Conservation (phyloP, 331 rosid genomes). For the Prunus yedoensis region DNA sequence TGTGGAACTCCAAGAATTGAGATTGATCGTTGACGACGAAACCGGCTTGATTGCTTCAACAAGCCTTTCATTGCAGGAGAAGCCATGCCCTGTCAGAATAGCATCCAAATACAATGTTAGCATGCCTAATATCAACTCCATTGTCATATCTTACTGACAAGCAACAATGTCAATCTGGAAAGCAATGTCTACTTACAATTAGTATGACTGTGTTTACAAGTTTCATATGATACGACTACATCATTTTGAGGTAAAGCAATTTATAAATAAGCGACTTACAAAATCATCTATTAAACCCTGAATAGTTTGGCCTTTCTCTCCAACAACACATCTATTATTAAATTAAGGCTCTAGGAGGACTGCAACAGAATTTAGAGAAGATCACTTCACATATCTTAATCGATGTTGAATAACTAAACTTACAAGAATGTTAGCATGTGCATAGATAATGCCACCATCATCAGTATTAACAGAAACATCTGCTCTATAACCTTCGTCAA, state of each 20-base stretch:
- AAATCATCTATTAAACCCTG: no score
- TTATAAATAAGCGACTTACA: background rate
- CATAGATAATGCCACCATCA: constrained; percentile 60
- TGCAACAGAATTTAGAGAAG: background rate
- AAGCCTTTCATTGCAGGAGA: constrained; percentile 66
- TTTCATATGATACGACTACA: background rate
- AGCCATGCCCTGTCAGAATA: constrained; percentile 58
- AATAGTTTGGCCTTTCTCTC: no score
- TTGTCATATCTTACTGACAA: background rate
- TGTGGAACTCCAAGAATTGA: constrained; percentile 70
- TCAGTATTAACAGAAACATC: constrained; percentile 72
- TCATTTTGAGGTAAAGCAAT: background rate
- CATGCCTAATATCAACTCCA: background rate
- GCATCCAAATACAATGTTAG: constrained; percentile 6
- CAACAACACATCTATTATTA: background rate
- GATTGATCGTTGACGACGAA: constrained; percentile 36
- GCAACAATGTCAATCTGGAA: background rate
- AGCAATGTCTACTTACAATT: background rate
- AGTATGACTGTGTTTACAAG: background rate
- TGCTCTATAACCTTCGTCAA: constrained; percentile 68
- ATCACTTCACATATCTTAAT: background rate
- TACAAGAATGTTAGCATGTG: constrained; percentile 79
- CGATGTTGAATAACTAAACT: constrained; percentile 36
- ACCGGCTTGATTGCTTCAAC: constrained; percentile 46
- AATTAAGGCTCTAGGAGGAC: background rate